Evolutionary conservation across 768 basidiomycete genomes (phyloP).

Genomic region (Suillus hirtellus): DNA sequence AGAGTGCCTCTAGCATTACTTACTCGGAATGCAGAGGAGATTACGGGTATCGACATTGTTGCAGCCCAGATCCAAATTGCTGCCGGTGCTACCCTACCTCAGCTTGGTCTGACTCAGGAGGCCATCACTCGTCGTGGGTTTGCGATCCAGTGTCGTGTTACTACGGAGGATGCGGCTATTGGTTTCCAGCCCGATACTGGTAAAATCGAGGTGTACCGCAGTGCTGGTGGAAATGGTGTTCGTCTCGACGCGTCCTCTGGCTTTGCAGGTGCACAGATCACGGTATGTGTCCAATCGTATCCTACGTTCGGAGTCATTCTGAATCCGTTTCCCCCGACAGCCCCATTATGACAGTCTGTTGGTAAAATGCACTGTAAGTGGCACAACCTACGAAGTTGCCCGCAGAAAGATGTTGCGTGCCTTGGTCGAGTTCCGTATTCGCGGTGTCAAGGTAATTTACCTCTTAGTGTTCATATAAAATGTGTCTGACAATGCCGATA

Average conservation of each 20-base stretch:
- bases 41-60: constrained; percentile 98
- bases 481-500: constrained; percentile 28
- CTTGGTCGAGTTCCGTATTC: constrained; percentile 99
- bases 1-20: constrained; percentile 1
- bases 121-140: constrained; percentile 95
- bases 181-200: constrained; percentile 98
- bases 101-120: constrained; percentile 94
- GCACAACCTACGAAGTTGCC: constrained; percentile 98
- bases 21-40: constrained; percentile 72
- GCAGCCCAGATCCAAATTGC: constrained; percentile 99
- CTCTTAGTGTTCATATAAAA: constrained; percentile 12
- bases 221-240: constrained; percentile 97
- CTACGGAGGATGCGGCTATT: constrained; percentile 92
- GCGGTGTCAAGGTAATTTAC: constrained; percentile 82
- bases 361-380: constrained; percentile 94
- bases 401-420: constrained; percentile 99
- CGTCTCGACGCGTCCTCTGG: constrained; percentile 96
- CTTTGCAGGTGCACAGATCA: constrained; percentile 98
- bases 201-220: constrained; percentile 98
- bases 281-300: constrained; percentile 49
- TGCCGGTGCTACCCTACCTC: constrained; percentile 94
- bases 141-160: constrained; percentile 98
- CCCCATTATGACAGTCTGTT: constrained; percentile 98
- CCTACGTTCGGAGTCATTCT: constrained; percentile 3
- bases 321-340: constrained; percentile 38